These are phyloP conservation scores for Monoraphidium neglectum DNA, from an alignment of 139 green algal genomes.

Conservation along the genomic window DNA sequence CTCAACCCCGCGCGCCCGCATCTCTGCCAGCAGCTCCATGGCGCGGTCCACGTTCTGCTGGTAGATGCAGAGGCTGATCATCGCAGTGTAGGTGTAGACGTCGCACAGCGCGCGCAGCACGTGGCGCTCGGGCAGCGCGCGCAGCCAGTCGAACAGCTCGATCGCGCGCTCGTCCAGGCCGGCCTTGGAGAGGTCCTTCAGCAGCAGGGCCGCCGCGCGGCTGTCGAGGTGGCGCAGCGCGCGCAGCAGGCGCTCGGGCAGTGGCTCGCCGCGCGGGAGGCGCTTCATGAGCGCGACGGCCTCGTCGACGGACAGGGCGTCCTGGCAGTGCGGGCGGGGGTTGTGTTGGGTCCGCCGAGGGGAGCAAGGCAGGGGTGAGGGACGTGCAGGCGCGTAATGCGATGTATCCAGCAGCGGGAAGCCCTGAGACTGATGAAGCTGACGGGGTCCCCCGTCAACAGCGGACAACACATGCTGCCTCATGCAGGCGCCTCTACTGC, in stretches of 20 bases:
- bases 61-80: conserved; percentile 81
- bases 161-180: conserved; percentile 55
- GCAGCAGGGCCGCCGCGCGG: conserved; percentile 63
- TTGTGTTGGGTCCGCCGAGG: too few species aligned
- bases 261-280: conserved; percentile 34
- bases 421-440: too few species aligned
- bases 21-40: conserved; percentile 71
- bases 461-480: too few species aligned
- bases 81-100: conserved; percentile 85
- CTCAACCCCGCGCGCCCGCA: conserved; percentile 64
- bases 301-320: conserved; percentile 51
- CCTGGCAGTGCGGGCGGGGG: not conserved
- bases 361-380: too few species aligned
- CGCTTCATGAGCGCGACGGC: conserved; percentile 40
- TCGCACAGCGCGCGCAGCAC: conserved; percentile 67
- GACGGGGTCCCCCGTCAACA: too few species aligned
- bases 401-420: too few species aligned
- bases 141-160: conserved; percentile 84
- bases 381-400: too few species aligned
- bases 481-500: too few species aligned
- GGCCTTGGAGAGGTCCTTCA: conserved; percentile 78
- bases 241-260: conserved; percentile 61
- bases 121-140: conserved; percentile 49
- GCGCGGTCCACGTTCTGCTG: conserved; percentile 76
- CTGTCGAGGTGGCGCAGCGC: conserved; percentile 75